Evolutionary conservation across 169 alveolate genomes (phyloP), one percentile per base, ranked within the genome.

Genomic region (Eimeria sp.): DNA sequence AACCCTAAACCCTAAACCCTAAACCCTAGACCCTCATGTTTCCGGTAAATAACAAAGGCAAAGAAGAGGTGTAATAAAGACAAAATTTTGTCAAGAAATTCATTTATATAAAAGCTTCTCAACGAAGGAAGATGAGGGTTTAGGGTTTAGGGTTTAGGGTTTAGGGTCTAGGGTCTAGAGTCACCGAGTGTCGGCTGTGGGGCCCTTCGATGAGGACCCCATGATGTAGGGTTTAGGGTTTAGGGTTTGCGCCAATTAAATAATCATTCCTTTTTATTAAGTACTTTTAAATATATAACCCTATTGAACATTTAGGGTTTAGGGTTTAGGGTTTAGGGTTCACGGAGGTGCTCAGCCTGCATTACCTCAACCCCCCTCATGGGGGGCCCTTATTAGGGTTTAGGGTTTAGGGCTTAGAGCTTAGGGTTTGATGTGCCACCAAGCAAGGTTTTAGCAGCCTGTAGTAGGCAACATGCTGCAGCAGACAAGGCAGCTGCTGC

Each of bases 1-100:
- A 65, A 65, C 75, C 75, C 75, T 65, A 65, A 65, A 65, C 75
- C 75, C 75, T 65, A 65, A 65, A 65, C 76, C 76, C 76, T 65
- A 65, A 65, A 65, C 76, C 76, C 76, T 65, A 65, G 4, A 65
- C 76, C 76, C 76, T 65, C 63, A 34, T 0, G 63, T 54, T 54
- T 9, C 63, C 63, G 11, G 0, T 0, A 9, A 9, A 54, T 16
- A 16, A 16, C 63, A 1, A 54, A 9, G 63, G 40, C 40, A 1
- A 34, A 34, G 40, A 2, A 34, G 40, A 34, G 40, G 2, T 34
- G 40, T 34, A 34, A 34, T 34, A 34, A 54, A 54, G 63, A 9
- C 63, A 54, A 54, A 54, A 16, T 54, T 54, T 54, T 54, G 63
- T 54, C 63, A 54, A 54, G 63, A 54, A 1, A 54, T 16, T 11